Conservation (phyloP, 805 yeast species). For the Candida xiaguanensis region DNA sequence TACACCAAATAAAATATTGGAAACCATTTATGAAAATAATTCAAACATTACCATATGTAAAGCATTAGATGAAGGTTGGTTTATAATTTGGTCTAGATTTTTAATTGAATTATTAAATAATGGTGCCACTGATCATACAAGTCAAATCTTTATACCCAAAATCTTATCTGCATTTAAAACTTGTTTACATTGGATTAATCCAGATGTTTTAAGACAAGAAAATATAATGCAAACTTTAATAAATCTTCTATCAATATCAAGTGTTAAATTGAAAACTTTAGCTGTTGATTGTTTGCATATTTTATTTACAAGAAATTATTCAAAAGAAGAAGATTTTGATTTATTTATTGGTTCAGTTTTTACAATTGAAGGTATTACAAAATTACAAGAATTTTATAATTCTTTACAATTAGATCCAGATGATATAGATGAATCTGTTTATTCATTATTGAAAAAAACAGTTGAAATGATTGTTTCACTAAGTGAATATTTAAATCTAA, state of each 20-base stretch:
- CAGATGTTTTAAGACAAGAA: constrained; percentile 64
- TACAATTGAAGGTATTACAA: constrained; percentile 65
- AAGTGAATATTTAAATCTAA: constrained; percentile 68
- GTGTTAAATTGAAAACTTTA: constrained; percentile 68
- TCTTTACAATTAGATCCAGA: constrained; percentile 60
- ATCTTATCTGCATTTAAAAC: constrained; percentile 81
- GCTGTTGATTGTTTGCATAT: constrained; percentile 91
- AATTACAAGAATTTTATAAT: constrained; percentile 61
- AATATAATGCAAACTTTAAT: constrained; percentile 65
- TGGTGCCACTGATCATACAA: constrained; percentile 18
- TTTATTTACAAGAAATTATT: constrained; percentile 75
- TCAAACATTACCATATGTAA: constrained; percentile 63
- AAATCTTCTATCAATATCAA: constrained; percentile 51
- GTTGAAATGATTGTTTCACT: constrained; percentile 91
- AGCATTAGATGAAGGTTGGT: constrained; percentile 74
- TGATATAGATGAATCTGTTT: constrained; percentile 73
- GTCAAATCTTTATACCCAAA: constrained; percentile 52
- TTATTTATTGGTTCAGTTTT: constrained; percentile 78
- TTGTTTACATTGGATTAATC: constrained; percentile 87
- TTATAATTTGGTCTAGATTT: constrained; percentile 58
- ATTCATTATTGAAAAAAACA: constrained; percentile 80
- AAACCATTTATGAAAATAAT: constrained; percentile 60
- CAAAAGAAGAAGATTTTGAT: constrained; percentile 63
- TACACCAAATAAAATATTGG: constrained; percentile 64
- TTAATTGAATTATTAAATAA: constrained; percentile 30